These are phyloP conservation scores for Kingdonia uniflora DNA, from an alignment of 164 flowering plant species.

Conservation along the genomic window DNA sequence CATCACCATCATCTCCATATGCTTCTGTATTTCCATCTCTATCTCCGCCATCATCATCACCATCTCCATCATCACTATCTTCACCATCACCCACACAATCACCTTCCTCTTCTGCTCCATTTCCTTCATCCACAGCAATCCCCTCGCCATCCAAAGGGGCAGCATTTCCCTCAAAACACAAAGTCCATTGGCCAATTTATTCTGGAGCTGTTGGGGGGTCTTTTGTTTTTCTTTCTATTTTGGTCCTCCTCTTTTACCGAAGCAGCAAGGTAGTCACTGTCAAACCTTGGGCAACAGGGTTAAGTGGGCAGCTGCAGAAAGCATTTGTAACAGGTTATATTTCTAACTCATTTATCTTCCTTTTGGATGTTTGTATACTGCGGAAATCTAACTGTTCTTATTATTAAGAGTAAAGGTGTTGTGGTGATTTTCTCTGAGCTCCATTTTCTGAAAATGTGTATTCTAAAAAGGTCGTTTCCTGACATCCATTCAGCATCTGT, in stretches of 20 bases:
- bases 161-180: constrained; percentile 3
- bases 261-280: constrained; percentile 42
- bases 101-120: constrained; percentile 3
- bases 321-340: constrained; percentile 72
- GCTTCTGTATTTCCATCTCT: constrained; percentile 5
- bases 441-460: no score
- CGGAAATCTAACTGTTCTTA: no score
- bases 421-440: no score
- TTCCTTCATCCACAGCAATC: constrained; percentile 8
- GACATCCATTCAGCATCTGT: no score
- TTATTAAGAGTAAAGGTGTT: no score
- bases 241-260: constrained; percentile 27
- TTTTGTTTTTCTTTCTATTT: constrained; percentile 18
- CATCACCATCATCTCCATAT: constrained; percentile 17
- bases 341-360: constrained; percentile 2
- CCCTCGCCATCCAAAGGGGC: background rate
- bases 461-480: no score
- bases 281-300: constrained; percentile 82
- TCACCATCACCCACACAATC: no score
- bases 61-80: background rate
- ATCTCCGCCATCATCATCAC: constrained; percentile 9
- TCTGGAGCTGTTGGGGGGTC: constrained; percentile 30
- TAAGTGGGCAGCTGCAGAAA: constrained; percentile 87
- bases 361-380: no score
- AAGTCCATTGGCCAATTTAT: constrained; percentile 14